Evolutionary conservation across 768 basidiomycete genomes (phyloP).

Genomic region (Calocera viscosa): DNA sequence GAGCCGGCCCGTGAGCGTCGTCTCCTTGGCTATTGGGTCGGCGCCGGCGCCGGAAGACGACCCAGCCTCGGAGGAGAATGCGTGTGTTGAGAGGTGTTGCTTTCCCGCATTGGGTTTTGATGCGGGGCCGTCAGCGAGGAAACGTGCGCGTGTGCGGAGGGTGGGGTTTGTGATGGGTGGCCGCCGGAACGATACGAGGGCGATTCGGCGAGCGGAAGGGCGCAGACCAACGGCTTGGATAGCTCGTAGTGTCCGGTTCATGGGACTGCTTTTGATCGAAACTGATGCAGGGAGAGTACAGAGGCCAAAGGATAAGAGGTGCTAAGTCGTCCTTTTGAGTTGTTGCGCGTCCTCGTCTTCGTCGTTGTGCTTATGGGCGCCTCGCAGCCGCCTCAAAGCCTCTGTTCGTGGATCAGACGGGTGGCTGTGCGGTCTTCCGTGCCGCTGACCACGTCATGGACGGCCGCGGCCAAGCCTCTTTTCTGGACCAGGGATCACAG

Average conservation of each 20-base stretch:
- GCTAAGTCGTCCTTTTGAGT: too few species aligned
- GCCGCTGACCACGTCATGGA: too few species aligned
- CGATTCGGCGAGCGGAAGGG: background rate
- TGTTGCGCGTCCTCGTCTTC: too few species aligned
- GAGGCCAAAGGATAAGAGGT: too few species aligned
- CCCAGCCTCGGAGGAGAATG: background rate
- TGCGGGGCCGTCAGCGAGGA: background rate
- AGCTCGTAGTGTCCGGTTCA: background rate
- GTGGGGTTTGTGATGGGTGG: background rate
- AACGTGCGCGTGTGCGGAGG: background rate
- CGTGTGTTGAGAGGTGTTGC: background rate
- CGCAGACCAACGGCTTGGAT: background rate
- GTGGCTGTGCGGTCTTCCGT: too few species aligned
- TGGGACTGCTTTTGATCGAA: background rate
- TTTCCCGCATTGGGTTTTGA: background rate
- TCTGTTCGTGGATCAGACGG: too few species aligned
- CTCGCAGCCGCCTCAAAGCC: too few species aligned
- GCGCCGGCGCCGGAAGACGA: conserved; percentile 6
- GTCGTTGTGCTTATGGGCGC: too few species aligned
- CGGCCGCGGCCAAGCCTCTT: too few species aligned
- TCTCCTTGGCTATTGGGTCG: background rate
- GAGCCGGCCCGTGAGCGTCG: conserved; percentile 48
- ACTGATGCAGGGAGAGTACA: background rate
- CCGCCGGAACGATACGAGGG: background rate
- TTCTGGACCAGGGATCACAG: too few species aligned